Percentiles rank a stretch among this genome's conserved stretches.
phyloP scores from a whole-genome alignment of 495 filamentous ascomycete genomes.

The Usnea hakonensis region DNA sequence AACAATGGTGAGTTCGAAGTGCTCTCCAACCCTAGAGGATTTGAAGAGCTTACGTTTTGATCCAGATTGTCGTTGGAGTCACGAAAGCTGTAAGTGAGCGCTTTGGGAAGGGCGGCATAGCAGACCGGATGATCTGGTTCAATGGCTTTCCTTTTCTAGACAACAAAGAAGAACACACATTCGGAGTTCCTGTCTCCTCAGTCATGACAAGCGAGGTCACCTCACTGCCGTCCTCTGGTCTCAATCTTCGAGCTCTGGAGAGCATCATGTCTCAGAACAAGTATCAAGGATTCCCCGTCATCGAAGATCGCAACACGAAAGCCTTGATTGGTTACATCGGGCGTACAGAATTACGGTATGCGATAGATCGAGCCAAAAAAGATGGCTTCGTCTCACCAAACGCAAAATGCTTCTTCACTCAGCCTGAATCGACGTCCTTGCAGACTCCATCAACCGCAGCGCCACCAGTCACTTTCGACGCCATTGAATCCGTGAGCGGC shows the following conservation, averaged over 20 bases:
- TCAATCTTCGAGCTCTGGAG: conserved; percentile 67
- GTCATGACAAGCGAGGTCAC: conserved; percentile 80
- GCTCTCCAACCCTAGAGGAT: background rate
- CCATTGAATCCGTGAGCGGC: conserved; percentile 49
- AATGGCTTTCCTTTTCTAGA: conserved; percentile 97
- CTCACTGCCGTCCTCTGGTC: conserved; percentile 64
- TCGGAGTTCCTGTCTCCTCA: conserved; percentile 88
- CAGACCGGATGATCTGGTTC: conserved; percentile 99
- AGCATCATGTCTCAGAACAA: conserved; percentile 68
- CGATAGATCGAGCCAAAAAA: conserved; percentile 74
- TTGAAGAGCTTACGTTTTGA: conserved; percentile 13
- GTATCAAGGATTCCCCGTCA: conserved; percentile 92
- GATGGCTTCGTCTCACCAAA: conserved; percentile 61
- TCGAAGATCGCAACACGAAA: conserved; percentile 64
- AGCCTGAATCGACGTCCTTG: conserved; percentile 43
- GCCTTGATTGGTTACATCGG: conserved; percentile 88
- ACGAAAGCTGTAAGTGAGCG: conserved; percentile 90
- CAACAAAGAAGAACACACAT: conserved; percentile 96
- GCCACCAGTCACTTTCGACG: conserved; percentile 55
- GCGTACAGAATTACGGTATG: conserved; percentile 86
- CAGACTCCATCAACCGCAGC: conserved; percentile 30
- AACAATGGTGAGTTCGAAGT: conserved; percentile 60
- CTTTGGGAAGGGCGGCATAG: conserved; percentile 92
- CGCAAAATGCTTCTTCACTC: conserved; percentile 71
- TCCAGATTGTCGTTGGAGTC: conserved; percentile 83